Evolutionary conservation across 2,329 filamentous ascomycete species (phyloP).

Genomic region (Madurella mycetomatis): DNA sequence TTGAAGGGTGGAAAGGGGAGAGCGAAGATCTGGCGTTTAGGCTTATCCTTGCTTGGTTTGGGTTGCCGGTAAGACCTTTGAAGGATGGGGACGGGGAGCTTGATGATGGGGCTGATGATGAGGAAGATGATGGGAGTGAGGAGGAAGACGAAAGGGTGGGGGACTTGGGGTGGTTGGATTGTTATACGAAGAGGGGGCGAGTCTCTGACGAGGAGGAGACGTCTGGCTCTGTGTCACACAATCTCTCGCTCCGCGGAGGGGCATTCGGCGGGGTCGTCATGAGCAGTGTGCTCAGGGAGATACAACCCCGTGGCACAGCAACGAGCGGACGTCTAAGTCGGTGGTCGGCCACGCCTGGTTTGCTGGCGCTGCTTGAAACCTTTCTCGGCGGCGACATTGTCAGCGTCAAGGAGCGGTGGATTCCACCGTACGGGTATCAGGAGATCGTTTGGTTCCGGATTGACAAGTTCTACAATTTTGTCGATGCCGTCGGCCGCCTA

Average conservation of each 20-base stretch:
- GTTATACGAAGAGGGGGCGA: conserved; percentile 12
- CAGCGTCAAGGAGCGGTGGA: conserved; percentile 5
- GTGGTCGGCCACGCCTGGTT: neutral
- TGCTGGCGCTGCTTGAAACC: neutral
- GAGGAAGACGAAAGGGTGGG: neutral
- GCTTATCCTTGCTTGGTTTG: conserved; percentile 45
- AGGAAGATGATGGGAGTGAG: conserved; percentile 16
- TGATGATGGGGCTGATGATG: conserved; percentile 9
- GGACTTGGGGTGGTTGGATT: conserved; percentile 21
- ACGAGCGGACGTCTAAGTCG: neutral
- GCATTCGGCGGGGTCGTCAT: neutral
- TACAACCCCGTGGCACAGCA: neutral
- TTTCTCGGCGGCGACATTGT: neutral
- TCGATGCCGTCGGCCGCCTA: conserved; percentile 27
- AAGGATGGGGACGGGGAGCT: conserved; percentile 13
- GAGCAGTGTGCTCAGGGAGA: neutral
- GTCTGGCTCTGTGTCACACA: neutral
- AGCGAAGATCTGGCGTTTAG: conserved; percentile 34
- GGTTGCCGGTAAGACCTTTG: conserved; percentile 41
- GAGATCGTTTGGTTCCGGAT: conserved; percentile 23
- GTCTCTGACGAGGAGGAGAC: neutral
- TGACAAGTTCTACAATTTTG: conserved; percentile 19
- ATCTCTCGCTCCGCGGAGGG: conserved; percentile 12
- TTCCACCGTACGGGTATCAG: conserved; percentile 24
- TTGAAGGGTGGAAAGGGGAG: conserved; percentile 10